These are phyloP conservation scores for Pterocarpus macrocarpus DNA, from an alignment of 306 rosid genomes.

Conservation along the genomic window DNA sequence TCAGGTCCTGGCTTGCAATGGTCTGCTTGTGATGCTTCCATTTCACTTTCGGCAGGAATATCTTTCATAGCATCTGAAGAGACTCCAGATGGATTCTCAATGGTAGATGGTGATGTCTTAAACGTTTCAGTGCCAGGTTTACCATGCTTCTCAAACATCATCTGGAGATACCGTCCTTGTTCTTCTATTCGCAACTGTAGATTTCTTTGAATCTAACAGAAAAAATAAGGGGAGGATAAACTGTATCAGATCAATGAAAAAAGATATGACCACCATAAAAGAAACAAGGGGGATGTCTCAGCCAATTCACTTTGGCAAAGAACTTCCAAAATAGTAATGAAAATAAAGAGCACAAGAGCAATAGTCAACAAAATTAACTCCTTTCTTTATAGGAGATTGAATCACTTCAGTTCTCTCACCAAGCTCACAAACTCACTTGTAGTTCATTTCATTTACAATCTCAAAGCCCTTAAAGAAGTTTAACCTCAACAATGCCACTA, in stretches of 20 bases:
- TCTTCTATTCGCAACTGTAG: constrained; percentile 86
- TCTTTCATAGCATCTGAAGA: constrained; percentile 50
- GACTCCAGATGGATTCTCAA: constrained; percentile 55
- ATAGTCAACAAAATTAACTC: neutral
- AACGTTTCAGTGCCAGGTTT: constrained; percentile 45
- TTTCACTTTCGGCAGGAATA: constrained; percentile 50
- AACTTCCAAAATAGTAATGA: neutral
- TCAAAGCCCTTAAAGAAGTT: neutral
- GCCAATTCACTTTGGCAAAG: neutral
- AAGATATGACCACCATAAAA: neutral
- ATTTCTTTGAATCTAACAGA: constrained; percentile 76
- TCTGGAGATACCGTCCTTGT: constrained; percentile 83
- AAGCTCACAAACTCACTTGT: neutral
- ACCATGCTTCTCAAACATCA: constrained; percentile 81
- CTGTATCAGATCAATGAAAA: constrained; percentile 5
- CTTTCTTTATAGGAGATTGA: neutral
- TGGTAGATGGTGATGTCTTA: constrained; percentile 44
- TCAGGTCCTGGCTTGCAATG: constrained; percentile 41
- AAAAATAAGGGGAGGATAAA: constrained; percentile 28
- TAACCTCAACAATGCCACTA: neutral
- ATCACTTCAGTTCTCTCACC: constrained; percentile 30
- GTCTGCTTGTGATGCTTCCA: constrained; percentile 56
- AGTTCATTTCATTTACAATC: neutral
- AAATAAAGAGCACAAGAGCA: constrained; percentile 5
- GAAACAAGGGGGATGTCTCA: neutral